Conservation (phyloP, 2,329 filamentous ascomycete species). For the Penicillium hesseltinei region DNA sequence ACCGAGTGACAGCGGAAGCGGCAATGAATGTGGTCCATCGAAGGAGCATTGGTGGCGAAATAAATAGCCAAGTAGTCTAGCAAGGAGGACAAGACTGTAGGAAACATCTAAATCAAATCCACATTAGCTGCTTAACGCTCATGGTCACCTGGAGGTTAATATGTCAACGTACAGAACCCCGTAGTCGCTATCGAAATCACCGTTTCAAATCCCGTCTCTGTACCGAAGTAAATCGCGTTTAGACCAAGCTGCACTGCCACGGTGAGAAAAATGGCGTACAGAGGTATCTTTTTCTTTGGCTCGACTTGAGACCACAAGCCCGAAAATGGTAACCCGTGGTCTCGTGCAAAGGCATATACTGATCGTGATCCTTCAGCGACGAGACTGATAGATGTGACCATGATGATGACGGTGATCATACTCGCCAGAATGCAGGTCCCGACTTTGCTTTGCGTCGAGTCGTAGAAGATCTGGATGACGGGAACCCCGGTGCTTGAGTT, state of each 20-base stretch:
- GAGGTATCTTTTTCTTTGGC: slow-evolving; percentile 3
- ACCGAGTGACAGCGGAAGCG: slow-evolving; percentile 3
- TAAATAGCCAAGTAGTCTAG: slow-evolving; percentile 12
- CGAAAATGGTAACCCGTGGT: slow-evolving; percentile 17
- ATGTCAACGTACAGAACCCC: slow-evolving; percentile 9
- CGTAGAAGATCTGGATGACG: slow-evolving; percentile 54
- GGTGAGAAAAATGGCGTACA: slow-evolving; percentile 5
- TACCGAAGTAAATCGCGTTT: slow-evolving; percentile 14
- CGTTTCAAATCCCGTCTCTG: slow-evolving; percentile 11
- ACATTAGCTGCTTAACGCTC: neutral
- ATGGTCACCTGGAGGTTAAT: no score
- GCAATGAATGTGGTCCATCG: slow-evolving; percentile 4
- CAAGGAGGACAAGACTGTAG: slow-evolving; percentile 8
- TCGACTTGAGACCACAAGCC: slow-evolving; percentile 3
- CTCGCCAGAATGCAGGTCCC: slow-evolving; percentile 45
- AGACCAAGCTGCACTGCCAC: slow-evolving; percentile 6
- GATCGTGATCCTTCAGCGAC: slow-evolving; percentile 46
- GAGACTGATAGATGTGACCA: slow-evolving; percentile 44
- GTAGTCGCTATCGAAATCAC: slow-evolving; percentile 11
- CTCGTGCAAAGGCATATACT: slow-evolving; percentile 36
- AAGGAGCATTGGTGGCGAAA: neutral
- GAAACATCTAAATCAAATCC: slow-evolving; percentile 3
- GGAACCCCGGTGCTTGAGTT: slow-evolving; percentile 50
- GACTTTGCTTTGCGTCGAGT: slow-evolving; percentile 44
- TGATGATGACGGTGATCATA: slow-evolving; percentile 47